These are phyloP conservation scores for Quercus berberidifolia DNA, from an alignment of 306 rosid genomes.

Conservation along the genomic window DNA sequence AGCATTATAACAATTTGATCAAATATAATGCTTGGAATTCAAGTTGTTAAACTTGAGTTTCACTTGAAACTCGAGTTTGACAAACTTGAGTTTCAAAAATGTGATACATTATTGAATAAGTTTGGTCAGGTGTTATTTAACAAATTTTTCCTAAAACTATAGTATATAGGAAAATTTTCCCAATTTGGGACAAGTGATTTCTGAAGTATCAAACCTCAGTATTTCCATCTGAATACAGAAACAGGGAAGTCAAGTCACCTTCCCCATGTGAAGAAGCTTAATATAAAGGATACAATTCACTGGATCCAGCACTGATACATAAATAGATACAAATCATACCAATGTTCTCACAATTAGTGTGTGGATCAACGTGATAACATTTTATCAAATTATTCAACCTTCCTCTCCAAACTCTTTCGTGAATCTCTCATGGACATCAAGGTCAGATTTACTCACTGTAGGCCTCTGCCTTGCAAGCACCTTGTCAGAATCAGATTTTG, in stretches of 20 bases:
- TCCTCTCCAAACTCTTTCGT: constrained; percentile 98
- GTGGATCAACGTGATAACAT: constrained; percentile 34
- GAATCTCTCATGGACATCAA: constrained; percentile 85
- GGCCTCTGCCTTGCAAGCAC: constrained; percentile 97
- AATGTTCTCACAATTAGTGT: constrained; percentile 18
- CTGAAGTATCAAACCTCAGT: constrained; percentile 23
- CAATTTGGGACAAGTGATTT: constrained; percentile 31
- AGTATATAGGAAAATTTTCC: too few species aligned
- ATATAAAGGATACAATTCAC: constrained; percentile 34
- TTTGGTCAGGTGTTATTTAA: too few species aligned
- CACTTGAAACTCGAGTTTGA: too few species aligned
- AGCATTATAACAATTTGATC: too few species aligned
- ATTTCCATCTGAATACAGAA: constrained; percentile 37
- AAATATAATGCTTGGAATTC: too few species aligned
- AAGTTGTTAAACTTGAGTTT: too few species aligned
- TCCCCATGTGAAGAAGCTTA: constrained; percentile 30
- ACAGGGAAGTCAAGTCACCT: constrained; percentile 37
- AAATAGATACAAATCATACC: constrained; percentile 35
- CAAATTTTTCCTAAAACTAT: too few species aligned
- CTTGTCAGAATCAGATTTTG: constrained; percentile 82
- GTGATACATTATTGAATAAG: too few species aligned
- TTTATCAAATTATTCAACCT: constrained; percentile 57
- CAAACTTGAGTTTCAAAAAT: too few species aligned
- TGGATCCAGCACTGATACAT: constrained; percentile 31
- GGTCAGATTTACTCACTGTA: constrained; percentile 90